Conservation (phyloP, 768 basidiomycete species). For the Clitopilus hobsonii region DNA sequence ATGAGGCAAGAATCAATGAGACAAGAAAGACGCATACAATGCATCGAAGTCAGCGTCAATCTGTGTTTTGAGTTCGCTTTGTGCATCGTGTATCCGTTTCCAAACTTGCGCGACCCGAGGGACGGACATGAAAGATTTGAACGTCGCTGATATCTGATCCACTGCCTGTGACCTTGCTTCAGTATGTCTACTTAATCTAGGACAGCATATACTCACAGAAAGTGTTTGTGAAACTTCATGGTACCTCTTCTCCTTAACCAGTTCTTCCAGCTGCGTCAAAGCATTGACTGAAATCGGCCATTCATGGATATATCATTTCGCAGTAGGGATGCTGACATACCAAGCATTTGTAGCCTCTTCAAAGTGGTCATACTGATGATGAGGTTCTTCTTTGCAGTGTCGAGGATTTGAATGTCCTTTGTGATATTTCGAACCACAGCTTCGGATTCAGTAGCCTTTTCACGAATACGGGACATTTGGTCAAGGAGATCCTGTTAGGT, state of each 20-base stretch:
- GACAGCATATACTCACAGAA: constrained; percentile 36
- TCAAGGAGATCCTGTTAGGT: constrained; percentile 83
- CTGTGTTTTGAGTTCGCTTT: constrained; percentile 74
- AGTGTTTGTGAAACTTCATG: constrained; percentile 80
- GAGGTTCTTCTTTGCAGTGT: constrained; percentile 91
- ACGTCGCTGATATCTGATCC: constrained; percentile 76
- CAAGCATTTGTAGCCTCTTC: constrained; percentile 90
- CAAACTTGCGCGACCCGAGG: constrained; percentile 74
- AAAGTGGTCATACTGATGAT: constrained; percentile 85
- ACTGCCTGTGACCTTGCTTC: constrained; percentile 55
- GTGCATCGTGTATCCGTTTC: constrained; percentile 75
- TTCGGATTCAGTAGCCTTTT: constrained; percentile 96
- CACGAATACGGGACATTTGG: constrained; percentile 93
- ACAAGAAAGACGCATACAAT: constrained; percentile 56
- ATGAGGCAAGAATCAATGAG: constrained; percentile 1
- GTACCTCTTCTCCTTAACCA: constrained; percentile 76
- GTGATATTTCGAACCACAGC: constrained; percentile 95
- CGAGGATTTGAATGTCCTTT: constrained; percentile 92
- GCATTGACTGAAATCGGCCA: constrained; percentile 58
- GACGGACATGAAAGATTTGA: constrained; percentile 76
- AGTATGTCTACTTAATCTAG: background rate
- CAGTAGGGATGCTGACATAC: constrained; percentile 35
- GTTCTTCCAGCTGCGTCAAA: constrained; percentile 73
- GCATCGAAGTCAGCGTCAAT: constrained; percentile 90
- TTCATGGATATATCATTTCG: background rate